These are phyloP conservation scores for Russula olivacea DNA, from an alignment of 768 basidiomycete genomes.

Conservation along the genomic window DNA sequence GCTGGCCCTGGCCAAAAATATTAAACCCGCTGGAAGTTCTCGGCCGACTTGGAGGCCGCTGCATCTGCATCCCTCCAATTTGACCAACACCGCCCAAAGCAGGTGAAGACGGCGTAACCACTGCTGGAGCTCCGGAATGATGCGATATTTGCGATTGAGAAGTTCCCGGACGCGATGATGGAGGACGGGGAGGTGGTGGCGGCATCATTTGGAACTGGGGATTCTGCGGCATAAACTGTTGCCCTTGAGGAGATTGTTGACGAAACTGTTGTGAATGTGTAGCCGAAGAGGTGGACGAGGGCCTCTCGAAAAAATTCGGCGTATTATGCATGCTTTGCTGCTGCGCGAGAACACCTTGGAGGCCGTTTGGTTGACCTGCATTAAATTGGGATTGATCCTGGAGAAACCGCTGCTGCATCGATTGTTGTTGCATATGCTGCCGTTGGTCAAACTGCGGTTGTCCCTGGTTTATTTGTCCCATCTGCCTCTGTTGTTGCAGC, in stretches of 20 bases:
- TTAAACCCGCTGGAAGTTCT: constrained; percentile 26
- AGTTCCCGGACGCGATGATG: constrained; percentile 24
- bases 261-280: constrained; percentile 21
- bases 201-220: constrained; percentile 25
- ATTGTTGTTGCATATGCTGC: constrained; percentile 23
- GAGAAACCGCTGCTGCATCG: constrained; percentile 15
- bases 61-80: constrained; percentile 27
- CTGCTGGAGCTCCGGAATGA: constrained; percentile 11
- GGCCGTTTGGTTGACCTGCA: constrained; percentile 21
- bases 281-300: constrained; percentile 16
- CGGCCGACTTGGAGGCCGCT: constrained; percentile 31
- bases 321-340: constrained; percentile 21
- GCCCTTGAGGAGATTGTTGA: constrained; percentile 21
- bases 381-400: constrained; percentile 24
- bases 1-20: constrained; percentile 23
- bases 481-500: constrained; percentile 25
- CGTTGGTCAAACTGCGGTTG: constrained; percentile 24
- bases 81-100: constrained; percentile 13
- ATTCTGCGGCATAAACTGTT: constrained; percentile 20
- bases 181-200: constrained; percentile 24
- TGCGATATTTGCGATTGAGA: constrained; percentile 24
- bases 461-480: constrained; percentile 24
- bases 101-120: constrained; percentile 15
- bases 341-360: constrained; percentile 21
- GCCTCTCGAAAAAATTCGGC: constrained; percentile 22